Percentiles rank a stretch among this genome's conserved stretches.
These are phyloP conservation scores for Colletotrichum destructivum DNA, from an alignment of 2,329 filamentous ascomycete species.

Conservation along the genomic window DNA sequence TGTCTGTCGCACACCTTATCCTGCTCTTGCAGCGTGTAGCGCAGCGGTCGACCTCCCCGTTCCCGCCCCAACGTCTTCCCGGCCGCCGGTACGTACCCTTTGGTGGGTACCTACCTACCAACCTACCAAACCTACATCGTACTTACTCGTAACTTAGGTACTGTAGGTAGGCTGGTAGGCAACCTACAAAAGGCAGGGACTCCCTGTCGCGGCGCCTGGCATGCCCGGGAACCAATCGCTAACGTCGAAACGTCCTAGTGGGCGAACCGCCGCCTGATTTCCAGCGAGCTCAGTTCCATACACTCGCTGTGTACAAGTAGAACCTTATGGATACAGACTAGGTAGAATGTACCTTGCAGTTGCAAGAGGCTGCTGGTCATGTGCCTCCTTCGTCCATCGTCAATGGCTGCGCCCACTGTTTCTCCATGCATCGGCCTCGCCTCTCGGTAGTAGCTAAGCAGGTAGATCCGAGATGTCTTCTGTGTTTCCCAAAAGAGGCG, in stretches of 20 bases:
- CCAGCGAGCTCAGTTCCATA: constrained; percentile 23
- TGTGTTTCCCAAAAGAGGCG: neutral
- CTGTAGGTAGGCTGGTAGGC: no score
- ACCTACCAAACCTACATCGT: neutral
- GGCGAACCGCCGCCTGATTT: constrained; percentile 18
- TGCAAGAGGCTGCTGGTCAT: constrained; percentile 27
- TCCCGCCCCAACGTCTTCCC: constrained; percentile 17
- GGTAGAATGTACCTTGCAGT: no score
- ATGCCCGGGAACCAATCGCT: constrained; percentile 33
- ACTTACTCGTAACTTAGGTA: no score
- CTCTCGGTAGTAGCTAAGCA: neutral
- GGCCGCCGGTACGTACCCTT: neutral
- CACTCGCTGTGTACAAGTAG: neutral
- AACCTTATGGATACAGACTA: no score
- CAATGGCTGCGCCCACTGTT: constrained; percentile 11
- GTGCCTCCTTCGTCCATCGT: constrained; percentile 19
- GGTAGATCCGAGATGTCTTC: neutral
- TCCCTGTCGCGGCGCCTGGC: constrained; percentile 30
- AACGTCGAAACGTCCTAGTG: constrained; percentile 32
- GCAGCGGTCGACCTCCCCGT: constrained; percentile 20
- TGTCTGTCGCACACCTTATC: constrained; percentile 6
- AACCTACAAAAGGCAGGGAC: constrained; percentile 1
- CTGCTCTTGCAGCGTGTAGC: constrained; percentile 14
- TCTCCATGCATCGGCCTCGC: constrained; percentile 15
- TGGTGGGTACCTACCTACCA: neutral